These are phyloP conservation scores for Malbranchea zuffiana DNA, from an alignment of 2,329 filamentous ascomycete species.

Conservation along the genomic window DNA sequence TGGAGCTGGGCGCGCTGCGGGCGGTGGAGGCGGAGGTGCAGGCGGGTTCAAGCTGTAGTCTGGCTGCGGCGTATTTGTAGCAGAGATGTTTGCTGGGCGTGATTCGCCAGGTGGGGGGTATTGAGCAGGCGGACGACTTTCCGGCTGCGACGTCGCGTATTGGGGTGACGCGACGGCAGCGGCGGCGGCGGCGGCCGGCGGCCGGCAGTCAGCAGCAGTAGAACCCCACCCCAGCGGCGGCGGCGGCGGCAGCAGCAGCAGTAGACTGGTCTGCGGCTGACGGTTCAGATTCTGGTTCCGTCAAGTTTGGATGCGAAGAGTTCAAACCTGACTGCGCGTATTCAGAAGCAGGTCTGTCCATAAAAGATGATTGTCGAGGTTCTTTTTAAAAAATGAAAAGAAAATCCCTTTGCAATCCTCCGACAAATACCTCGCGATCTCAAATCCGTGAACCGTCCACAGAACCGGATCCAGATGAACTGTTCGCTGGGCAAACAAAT, in stretches of 20 bases:
- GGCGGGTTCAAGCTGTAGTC: constrained; percentile 74
- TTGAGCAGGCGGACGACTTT: constrained; percentile 41
- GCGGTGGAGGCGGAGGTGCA: constrained; percentile 43
- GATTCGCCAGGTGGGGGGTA: constrained; percentile 76
- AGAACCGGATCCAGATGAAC: no score
- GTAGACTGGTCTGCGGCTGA: constrained; percentile 80
- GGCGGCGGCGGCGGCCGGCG: constrained; percentile 22
- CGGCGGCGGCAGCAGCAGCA: constrained; percentile 53
- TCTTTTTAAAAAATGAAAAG: constrained; percentile 6
- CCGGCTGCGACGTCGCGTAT: constrained; percentile 29
- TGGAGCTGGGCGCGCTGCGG: constrained; percentile 12
- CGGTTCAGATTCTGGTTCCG: constrained; percentile 66
- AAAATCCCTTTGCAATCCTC: constrained; percentile 9
- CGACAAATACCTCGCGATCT: constrained; percentile 11
- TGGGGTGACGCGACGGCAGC: constrained; percentile 17
- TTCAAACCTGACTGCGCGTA: constrained; percentile 83
- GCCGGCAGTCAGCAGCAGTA: constrained; percentile 15
- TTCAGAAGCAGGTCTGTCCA: constrained; percentile 56
- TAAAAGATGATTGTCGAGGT: constrained; percentile 20
- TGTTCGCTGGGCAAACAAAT: no score
- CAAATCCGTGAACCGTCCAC: no score
- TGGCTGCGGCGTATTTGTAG: constrained; percentile 73
- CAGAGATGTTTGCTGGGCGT: constrained; percentile 57
- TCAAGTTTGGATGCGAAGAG: constrained; percentile 44
- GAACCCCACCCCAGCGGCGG: no score